These are phyloP conservation scores for Naganishia antarctica DNA, from an alignment of 768 basidiomycete genomes.

Conservation along the genomic window DNA sequence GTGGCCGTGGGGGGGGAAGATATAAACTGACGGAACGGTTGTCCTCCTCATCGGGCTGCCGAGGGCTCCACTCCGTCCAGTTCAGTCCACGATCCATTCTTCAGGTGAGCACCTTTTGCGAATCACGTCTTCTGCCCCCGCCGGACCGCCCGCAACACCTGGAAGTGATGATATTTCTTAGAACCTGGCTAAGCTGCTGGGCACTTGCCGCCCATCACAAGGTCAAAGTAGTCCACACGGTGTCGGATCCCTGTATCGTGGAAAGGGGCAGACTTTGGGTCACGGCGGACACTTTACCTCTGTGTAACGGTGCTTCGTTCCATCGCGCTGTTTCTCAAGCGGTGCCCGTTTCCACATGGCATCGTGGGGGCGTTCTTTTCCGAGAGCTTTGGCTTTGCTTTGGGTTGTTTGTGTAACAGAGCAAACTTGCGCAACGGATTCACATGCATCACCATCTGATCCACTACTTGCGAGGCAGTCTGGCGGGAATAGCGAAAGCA, in stretches of 20 bases:
- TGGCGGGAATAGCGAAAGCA: neutral
- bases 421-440: conserved; percentile 21
- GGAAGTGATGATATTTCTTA: conserved; percentile 18
- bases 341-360: neutral
- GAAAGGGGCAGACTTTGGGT: conserved; percentile 4
- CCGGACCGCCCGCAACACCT: neutral
- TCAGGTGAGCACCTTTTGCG: conserved; percentile 4
- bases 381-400: conserved; percentile 3
- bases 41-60: too few species aligned
- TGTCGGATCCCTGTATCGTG: neutral
- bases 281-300: conserved; percentile 20
- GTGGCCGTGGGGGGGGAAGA: neutral
- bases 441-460: conserved; percentile 23
- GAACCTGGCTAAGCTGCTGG: conserved; percentile 17
- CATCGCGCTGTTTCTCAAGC: neutral
- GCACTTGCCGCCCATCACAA: conserved; percentile 1
- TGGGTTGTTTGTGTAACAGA: neutral
- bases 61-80: too few species aligned
- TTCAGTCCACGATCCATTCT: neutral
- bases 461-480: neutral
- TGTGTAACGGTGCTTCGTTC: conserved; percentile 22
- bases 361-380: conserved; percentile 4
- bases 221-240: neutral
- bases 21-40: too few species aligned
- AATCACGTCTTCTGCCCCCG: neutral